Percentiles rank a stretch among this genome's conserved stretches.
Evolutionary conservation across 495 filamentous ascomycete species (phyloP).

Genomic region (Podospora appendiculata): DNA sequence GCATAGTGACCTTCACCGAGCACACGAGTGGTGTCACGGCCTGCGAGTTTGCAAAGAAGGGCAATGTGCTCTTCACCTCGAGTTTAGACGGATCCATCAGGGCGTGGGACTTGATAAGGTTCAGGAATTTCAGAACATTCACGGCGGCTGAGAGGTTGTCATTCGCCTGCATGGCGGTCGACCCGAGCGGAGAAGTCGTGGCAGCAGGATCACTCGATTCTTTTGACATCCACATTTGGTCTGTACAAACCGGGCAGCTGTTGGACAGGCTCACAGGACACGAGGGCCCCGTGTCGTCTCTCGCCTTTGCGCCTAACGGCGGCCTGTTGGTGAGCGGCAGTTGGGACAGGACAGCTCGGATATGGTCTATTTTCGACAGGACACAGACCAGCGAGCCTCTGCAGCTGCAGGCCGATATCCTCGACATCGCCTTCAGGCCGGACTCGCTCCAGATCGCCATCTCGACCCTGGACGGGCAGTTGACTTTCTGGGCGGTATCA

Average conservation of each 20-base stretch:
- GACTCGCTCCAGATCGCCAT: slow-evolving; percentile 88
- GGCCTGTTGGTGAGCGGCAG: slow-evolving; percentile 77
- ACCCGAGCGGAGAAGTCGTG: slow-evolving; percentile 90
- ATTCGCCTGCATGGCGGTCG: slow-evolving; percentile 91
- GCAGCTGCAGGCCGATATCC: slow-evolving; percentile 80
- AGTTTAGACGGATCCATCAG: slow-evolving; percentile 88
- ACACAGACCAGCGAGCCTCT: slow-evolving; percentile 93
- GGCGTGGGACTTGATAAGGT: slow-evolving; percentile 94
- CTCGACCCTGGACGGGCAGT: slow-evolving; percentile 84
- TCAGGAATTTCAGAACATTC: slow-evolving; percentile 94
- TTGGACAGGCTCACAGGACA: slow-evolving; percentile 87
- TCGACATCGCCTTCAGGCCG: slow-evolving; percentile 79
- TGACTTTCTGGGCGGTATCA: slow-evolving; percentile 90
- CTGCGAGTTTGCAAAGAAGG: slow-evolving; percentile 87
- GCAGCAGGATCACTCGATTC: slow-evolving; percentile 92
- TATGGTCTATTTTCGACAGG: slow-evolving; percentile 91
- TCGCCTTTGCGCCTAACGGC: slow-evolving; percentile 84
- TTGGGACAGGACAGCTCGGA: slow-evolving; percentile 89
- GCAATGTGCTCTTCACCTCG: slow-evolving; percentile 89
- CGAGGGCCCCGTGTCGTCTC: slow-evolving; percentile 81
- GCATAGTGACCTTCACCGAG: slow-evolving; percentile 95
- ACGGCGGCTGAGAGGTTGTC: slow-evolving; percentile 85
- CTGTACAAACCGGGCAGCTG: slow-evolving; percentile 92
- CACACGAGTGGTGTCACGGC: slow-evolving; percentile 94
- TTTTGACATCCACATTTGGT: slow-evolving; percentile 97